Evolutionary conservation across 2,329 filamentous ascomycete species (phyloP).

Genomic region (Fusarium dimerum): DNA sequence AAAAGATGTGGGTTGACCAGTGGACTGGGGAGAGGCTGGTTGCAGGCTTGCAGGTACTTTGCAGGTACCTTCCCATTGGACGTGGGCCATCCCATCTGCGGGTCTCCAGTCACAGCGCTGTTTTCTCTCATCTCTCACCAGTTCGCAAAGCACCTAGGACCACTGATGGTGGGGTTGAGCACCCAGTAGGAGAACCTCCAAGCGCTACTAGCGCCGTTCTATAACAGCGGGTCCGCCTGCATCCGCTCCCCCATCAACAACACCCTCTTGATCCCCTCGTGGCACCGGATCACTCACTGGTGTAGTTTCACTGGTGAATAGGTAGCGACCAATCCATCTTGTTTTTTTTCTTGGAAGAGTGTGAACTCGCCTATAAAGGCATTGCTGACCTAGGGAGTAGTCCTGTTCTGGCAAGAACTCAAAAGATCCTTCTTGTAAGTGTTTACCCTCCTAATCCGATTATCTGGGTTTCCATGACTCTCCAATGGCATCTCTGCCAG

Average conservation of each 20-base stretch:
- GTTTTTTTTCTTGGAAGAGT: background rate
- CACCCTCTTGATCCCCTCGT: background rate
- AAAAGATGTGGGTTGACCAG: slow-evolving; percentile 17
- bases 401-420: no score
- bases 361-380: no score
- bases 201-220: background rate
- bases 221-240: background rate
- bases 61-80: slow-evolving; percentile 15
- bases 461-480: no score
- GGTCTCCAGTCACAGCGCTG: background rate
- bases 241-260: background rate
- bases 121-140: background rate
- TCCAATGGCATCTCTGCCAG: background rate
- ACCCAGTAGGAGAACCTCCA: background rate
- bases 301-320: slow-evolving; percentile 19
- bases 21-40: slow-evolving; percentile 5
- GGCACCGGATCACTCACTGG: slow-evolving; percentile 14
- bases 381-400: no score
- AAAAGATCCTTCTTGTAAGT: no score
- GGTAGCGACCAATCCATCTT: slow-evolving; percentile 7
- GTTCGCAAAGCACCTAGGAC: no score
- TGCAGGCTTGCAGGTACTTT: slow-evolving; percentile 13
- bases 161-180: no score
- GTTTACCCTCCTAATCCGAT: no score
- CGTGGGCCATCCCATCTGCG: background rate